A percentile compares a stretch with the other conserved stretches of the same genome.
phyloP scores from a whole-genome alignment of 2,329 filamentous ascomycete species.

The Huntiella decipiens region DNA sequence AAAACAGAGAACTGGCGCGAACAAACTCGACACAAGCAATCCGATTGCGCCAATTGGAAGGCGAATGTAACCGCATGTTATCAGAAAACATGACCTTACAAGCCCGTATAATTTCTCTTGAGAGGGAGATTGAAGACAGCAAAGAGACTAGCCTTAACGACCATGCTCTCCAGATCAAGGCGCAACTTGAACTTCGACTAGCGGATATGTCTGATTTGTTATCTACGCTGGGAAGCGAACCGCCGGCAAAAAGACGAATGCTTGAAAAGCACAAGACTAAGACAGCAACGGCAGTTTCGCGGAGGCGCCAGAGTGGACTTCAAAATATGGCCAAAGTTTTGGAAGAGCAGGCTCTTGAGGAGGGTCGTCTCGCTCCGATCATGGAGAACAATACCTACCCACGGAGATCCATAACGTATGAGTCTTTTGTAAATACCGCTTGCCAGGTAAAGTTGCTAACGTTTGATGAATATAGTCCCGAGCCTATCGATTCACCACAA shows the following conservation, averaged over 20 bases:
- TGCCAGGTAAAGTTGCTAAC: no score
- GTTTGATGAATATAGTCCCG: neutral
- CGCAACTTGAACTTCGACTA: conserved; percentile 52
- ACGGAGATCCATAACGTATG: conserved; percentile 48
- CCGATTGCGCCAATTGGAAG: conserved; percentile 57
- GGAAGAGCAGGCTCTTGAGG: conserved; percentile 29
- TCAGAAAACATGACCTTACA: conserved; percentile 63
- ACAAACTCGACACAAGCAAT: conserved; percentile 61
- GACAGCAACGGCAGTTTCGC: conserved; percentile 24
- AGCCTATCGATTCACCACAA: conserved; percentile 9
- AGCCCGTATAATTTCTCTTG: conserved; percentile 48
- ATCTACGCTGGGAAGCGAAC: conserved; percentile 42
- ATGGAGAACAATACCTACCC: conserved; percentile 50
- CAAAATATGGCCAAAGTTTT: conserved; percentile 36
- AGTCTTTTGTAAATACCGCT: conserved; percentile 8
- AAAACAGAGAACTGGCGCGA: conserved; percentile 68
- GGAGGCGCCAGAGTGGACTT: conserved; percentile 30
- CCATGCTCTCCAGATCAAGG: conserved; percentile 49
- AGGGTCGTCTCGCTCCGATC: conserved; percentile 45
- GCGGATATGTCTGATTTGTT: conserved; percentile 50
- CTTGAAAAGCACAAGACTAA: conserved; percentile 23
- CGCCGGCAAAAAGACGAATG: conserved; percentile 30
- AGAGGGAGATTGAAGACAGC: conserved; percentile 46
- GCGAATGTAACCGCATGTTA: conserved; percentile 53
- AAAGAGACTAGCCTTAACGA: conserved; percentile 40